Conservation (phyloP, 495 filamentous ascomycete genomes). For the Glutinoglossum americanum region DNA sequence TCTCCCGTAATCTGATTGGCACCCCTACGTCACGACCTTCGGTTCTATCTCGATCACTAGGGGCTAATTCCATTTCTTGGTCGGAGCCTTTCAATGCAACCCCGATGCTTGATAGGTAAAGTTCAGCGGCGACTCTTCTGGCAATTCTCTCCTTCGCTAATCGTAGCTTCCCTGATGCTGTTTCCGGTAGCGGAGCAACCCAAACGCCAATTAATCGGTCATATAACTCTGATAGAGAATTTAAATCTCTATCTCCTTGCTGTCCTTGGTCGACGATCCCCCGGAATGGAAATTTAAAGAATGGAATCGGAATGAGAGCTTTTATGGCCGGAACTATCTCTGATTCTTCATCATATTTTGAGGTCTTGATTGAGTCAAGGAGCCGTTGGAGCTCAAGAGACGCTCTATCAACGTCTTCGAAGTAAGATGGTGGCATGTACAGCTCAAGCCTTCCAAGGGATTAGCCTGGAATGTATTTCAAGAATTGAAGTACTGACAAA, state of each 20-base stretch:
- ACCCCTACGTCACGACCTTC: not conserved
- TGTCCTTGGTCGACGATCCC: not conserved
- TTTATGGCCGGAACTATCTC: not conserved
- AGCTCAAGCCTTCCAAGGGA: not conserved
- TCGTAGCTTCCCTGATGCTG: not conserved
- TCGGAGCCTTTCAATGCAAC: not conserved
- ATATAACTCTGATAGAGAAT: conserved; percentile 1
- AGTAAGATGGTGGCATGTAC: not conserved
- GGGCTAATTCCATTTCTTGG: no score
- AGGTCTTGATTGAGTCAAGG: not conserved
- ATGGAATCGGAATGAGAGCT: not conserved
- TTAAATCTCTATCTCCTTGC: not conserved
- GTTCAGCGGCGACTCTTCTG: conserved; percentile 1
- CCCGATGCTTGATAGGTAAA: conserved; percentile 5
- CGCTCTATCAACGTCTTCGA: not conserved
- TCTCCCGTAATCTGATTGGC: not conserved
- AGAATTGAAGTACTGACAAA: no score
- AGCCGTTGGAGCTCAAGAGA: not conserved
- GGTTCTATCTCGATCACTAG: not conserved
- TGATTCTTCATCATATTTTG: not conserved
- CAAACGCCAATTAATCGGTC: conserved; percentile 1
- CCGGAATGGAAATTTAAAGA: conserved; percentile 1
- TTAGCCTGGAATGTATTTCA: not conserved
- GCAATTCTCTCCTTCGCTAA: conserved; percentile 1
- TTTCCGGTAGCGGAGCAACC: not conserved